phyloP scores from a whole-genome alignment of 2,329 filamentous ascomycete genomes.

The Boeremia exigua region DNA sequence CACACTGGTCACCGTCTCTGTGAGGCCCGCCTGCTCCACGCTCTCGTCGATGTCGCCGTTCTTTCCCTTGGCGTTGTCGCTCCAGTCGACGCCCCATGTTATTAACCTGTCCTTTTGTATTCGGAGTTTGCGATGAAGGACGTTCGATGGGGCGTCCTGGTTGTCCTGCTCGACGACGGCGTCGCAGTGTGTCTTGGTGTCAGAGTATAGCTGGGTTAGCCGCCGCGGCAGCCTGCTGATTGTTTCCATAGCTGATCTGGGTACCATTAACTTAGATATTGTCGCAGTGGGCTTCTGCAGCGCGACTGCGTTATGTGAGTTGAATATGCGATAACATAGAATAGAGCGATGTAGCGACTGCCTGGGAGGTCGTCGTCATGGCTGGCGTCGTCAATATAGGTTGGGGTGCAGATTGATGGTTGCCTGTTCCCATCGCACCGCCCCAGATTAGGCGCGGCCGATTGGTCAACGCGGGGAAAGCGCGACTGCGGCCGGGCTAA shows the following conservation, averaged over 20 bases:
- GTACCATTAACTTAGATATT: slow-evolving; percentile 8
- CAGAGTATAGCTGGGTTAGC: slow-evolving; percentile 70
- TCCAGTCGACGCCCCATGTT: slow-evolving; percentile 83
- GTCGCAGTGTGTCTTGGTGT: slow-evolving; percentile 79
- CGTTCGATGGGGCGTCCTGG: slow-evolving; percentile 67
- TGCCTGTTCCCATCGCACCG: slow-evolving; percentile 15
- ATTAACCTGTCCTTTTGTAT: slow-evolving; percentile 82
- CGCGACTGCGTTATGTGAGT: slow-evolving; percentile 19
- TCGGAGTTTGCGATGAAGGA: slow-evolving; percentile 75
- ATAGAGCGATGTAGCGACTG: slow-evolving; percentile 38
- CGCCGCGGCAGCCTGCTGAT: slow-evolving; percentile 51
- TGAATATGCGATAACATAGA: slow-evolving; percentile 25
- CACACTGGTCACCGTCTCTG: slow-evolving; percentile 78
- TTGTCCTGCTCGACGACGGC: slow-evolving; percentile 67
- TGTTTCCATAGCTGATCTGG: slow-evolving; percentile 39
- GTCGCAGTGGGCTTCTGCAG: slow-evolving; percentile 16
- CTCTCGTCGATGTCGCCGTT: slow-evolving; percentile 76
- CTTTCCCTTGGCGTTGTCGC: slow-evolving; percentile 64
- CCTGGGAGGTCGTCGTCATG: slow-evolving; percentile 30
- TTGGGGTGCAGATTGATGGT: slow-evolving; percentile 14
- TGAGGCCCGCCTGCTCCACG: slow-evolving; percentile 69
- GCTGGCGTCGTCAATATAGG: slow-evolving; percentile 17
- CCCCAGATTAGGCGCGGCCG: slow-evolving; percentile 3
- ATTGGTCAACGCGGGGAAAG: slow-evolving; percentile 10
- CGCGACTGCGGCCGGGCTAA: slow-evolving; percentile 11